Base-by-base conservation (phyloP, 2,329 filamentous ascomycete genomes). In the Coniochaeta sp. region DNA sequence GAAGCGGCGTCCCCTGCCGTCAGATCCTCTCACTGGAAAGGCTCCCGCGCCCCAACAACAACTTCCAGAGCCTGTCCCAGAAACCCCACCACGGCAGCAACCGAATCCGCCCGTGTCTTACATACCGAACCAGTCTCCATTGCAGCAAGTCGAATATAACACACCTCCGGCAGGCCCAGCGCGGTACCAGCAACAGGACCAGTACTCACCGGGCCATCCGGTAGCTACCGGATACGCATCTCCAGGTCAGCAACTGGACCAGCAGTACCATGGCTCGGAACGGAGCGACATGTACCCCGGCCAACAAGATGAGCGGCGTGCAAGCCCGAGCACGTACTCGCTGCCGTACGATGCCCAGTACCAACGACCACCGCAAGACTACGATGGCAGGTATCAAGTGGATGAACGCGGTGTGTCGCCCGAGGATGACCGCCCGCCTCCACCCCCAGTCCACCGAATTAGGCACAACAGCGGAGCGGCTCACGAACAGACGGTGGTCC, bases 1-100 rank as follows among this genome's bases (percentile, higher is more conserved):
- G 54, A 96, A 93, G 77, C 84, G 93, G 65, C 84, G 93, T 36
- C 93, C 93, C 22, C 76, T 97, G 42, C 93, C 93, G 0, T 87
- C 85, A 1, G 90, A 95, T 70, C 91, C 91, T 16, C 83, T 89
- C 62, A 81, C 82, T 58, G 75, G 82, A 64, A 80, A 84, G 65
- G 70, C 78, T 52, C 75, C 73, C 47, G 67, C 75, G 63, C 64
- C 75, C 62, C 66, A 76, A 64, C 66, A 76, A 64, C 60, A 73
- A 8, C 68, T 74, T 52, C 71, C 73, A 22, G 79, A 82, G 34
- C 54, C 54, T 47, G 75, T 77, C 55, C 66, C 73, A 12, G 78
- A 79, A 60, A 78, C 78, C 8, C 78, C 81, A 7, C 74, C 79
- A 32, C 77, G 82, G 60, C 69, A 74, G 12, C 79, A 81, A 52